Evolutionary conservation across 768 basidiomycete species (phyloP), one percentile per base, ranked within the genome.

Genomic region (Cystofilobasidium ferigula): DNA sequence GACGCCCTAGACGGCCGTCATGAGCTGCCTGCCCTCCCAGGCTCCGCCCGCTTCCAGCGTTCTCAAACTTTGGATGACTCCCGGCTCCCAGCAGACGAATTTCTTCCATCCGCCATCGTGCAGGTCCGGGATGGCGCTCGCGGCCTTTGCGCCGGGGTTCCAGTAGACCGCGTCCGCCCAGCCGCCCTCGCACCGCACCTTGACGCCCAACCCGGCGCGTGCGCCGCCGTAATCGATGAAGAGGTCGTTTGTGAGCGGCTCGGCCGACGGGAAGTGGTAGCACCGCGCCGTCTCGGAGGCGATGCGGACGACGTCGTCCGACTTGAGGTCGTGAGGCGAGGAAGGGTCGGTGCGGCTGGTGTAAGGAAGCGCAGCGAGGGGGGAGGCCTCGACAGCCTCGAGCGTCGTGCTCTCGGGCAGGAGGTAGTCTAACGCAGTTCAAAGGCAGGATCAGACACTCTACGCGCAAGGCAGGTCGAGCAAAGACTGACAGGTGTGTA

Each of bases 71-170:
- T 62, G 35, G 43, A 53, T 53, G 22, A 32, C 30, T 26, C 47
- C 61, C 2, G 61, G 61, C 48, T 62, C 61, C 61, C 61, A 62
- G 35, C 61, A 62, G 12, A 38, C 47, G n/a, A 62, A 62, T n/a
- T 35, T 28, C 53, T 57, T 14, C 62, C 62, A 57, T 9, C 40
- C 62, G 26, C 38, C 54, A 3, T 54, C 20, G 22, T 56, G 42
- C 56, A 56, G 16, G 34, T 64, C 63, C 6, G 43, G 42, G 20
- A 57, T 58, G 40, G 26, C 43, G 8, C 20, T 20, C 12, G 22
- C 51, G 36, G 60, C 45, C 28, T 26, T 24, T 16, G 35, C 3
- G 10, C 35, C 47, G 14, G 61, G 61, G 36, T 62, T 62, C 61
- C 61, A 62, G 0, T 57, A 24, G 30, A 64, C 57, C 12, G 32